Base-by-base conservation (phyloP, 345 rosid species). In the Salix purpurea region DNA sequence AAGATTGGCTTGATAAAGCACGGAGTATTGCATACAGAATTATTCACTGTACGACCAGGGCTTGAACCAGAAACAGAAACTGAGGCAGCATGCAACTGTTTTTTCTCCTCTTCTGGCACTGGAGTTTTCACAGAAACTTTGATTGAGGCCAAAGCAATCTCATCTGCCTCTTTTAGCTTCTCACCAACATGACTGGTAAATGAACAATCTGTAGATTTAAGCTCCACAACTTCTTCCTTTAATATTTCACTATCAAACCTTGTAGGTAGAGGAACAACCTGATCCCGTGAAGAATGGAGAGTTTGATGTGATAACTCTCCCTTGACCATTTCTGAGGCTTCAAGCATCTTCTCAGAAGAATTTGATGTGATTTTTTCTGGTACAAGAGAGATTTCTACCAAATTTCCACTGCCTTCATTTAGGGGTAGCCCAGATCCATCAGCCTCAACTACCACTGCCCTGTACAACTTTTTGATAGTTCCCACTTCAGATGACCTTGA, bases 371-470 rank as follows among this genome's bases (percentile, higher is more conserved):
- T 69, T 58, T 75, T 78, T 84, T 88, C 93, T 21, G 93, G 91
- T 50, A 85, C 83, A 79, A 90, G 89, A 58, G 96, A 86, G 70
- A 90, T 85, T 80, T 91, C 92, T 23, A 90, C 85, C 12, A 88
- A 65, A 72, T 85, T 89, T 42, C 84, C 85, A 79, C 76, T 80
- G 39, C 87, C 87, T 74, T 85, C 80, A 61, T 71, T 86, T 36
- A 75, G 32, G 61, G 89, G 85, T 65, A 73, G 72, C 60, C 86
- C 87, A 46, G 90, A 85, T 77, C 82, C 88, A 88, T 76, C 82
- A 42, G 90, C 86, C 84, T 90, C 91, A 76, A 87, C 87, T 69
- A 91, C 92, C 39, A 89, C 89, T 40, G 92, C 80, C 79, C 91
- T 84, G 75, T 88, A 90, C 77, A 88, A 74, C 65, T 85, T 88